Evolutionary conservation across 2,329 filamentous ascomycete species (phyloP).

Genomic region (Xylaria sp.): DNA sequence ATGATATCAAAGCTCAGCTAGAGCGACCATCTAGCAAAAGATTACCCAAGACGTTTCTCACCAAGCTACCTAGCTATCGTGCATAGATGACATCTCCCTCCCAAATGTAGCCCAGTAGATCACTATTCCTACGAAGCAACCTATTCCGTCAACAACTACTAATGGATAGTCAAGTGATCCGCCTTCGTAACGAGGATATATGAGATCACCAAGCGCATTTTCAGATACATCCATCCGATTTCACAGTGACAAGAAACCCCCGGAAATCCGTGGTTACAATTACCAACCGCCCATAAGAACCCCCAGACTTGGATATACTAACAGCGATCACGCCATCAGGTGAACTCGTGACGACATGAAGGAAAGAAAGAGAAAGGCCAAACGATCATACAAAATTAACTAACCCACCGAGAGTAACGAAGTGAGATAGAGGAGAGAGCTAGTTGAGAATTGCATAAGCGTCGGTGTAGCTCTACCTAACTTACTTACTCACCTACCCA

Average conservation of each 20-base stretch:
- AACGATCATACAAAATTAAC: background rate
- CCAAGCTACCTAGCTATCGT: no score
- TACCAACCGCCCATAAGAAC: background rate
- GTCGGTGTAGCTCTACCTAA: background rate
- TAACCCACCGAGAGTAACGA: background rate
- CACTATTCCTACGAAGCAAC: no score
- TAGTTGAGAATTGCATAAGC: background rate
- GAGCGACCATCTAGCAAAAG: background rate
- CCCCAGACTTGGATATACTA: background rate
- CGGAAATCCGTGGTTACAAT: background rate
- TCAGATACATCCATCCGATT: background rate
- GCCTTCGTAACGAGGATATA: background rate
- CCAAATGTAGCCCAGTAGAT: background rate
- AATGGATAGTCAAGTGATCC: background rate
- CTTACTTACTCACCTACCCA: background rate
- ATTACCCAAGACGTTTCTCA: background rate
- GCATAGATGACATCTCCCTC: background rate
- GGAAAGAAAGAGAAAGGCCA: background rate
- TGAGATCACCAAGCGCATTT: background rate
- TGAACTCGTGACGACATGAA: background rate
- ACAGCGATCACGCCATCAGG: background rate
- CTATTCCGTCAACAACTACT: background rate
- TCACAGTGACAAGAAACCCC: background rate
- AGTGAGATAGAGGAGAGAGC: background rate
- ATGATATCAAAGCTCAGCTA: background rate